These are phyloP conservation scores for Erythrophleum ivorense DNA, from an alignment of 331 rosid genomes.

Conservation along the genomic window DNA sequence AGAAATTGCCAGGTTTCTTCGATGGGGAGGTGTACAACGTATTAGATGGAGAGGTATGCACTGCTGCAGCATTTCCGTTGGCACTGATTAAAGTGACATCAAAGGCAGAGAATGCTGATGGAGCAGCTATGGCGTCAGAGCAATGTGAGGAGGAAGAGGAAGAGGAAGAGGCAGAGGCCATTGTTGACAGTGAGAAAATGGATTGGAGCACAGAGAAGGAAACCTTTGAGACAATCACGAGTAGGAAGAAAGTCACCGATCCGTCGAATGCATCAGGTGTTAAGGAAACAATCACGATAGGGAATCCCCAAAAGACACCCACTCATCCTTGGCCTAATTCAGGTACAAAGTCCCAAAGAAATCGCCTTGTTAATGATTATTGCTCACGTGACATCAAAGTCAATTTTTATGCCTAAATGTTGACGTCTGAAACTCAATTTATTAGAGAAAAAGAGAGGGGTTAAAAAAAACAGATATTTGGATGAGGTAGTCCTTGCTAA, in stretches of 20 bases:
- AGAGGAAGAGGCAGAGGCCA: slow-evolving; percentile 27
- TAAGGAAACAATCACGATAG: slow-evolving; percentile 18
- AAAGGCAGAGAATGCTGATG: slow-evolving; percentile 28
- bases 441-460: neutral
- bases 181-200: slow-evolving; percentile 5
- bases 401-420: neutral
- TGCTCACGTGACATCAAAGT: neutral
- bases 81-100: slow-evolving; percentile 35
- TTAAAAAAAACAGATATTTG: neutral
- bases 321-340: slow-evolving; percentile 18
- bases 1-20: slow-evolving; percentile 60
- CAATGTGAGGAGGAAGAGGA: slow-evolving; percentile 32
- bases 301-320: slow-evolving; percentile 17
- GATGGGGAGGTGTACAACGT: slow-evolving; percentile 57
- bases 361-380: neutral
- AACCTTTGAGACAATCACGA: slow-evolving; percentile 6
- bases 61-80: slow-evolving; percentile 51
- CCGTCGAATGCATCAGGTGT: slow-evolving; percentile 13
- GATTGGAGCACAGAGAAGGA: slow-evolving; percentile 31
- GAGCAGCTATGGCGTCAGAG: slow-evolving; percentile 19
- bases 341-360: slow-evolving; percentile 33
- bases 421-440: neutral
- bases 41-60: slow-evolving; percentile 48
- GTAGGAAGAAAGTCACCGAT: slow-evolving; percentile 2
- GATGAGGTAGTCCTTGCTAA: neutral